Percentiles rank a stretch among this genome's conserved stretches.
Evolutionary conservation across 257 asterid species (phyloP).

Genomic region (Capsicum rhomboideum): DNA sequence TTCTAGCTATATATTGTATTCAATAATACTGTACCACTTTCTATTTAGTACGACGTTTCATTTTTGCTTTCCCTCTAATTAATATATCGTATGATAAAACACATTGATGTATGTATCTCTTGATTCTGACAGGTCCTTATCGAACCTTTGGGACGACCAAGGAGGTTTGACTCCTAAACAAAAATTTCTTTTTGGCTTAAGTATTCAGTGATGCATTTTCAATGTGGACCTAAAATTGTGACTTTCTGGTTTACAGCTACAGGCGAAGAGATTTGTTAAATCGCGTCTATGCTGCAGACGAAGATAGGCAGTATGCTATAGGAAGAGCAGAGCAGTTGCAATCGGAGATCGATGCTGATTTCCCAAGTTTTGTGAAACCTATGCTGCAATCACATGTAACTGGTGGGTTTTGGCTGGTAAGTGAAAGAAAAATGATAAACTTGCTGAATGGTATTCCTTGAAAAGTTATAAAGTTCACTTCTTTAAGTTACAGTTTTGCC

Average conservation of each 20-base stretch:
- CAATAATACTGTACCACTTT: neutral
- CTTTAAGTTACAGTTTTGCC: neutral
- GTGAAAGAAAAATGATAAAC: slow-evolving; percentile 1
- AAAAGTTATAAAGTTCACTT: neutral
- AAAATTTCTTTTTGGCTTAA: neutral
- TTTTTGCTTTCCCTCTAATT: neutral
- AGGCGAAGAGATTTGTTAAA: slow-evolving; percentile 46
- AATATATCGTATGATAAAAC: neutral
- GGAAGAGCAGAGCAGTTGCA: slow-evolving; percentile 46
- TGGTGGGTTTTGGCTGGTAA: slow-evolving; percentile 71
- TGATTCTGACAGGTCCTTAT: slow-evolving; percentile 35
- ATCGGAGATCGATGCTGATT: slow-evolving; percentile 28
- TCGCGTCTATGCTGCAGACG: slow-evolving; percentile 58
- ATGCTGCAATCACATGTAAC: slow-evolving; percentile 70
- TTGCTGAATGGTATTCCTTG: neutral
- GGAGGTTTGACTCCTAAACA: slow-evolving; percentile 17
- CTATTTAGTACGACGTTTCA: neutral
- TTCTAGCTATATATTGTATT: neutral
- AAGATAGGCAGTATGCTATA: slow-evolving; percentile 28
- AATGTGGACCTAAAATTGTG: neutral
- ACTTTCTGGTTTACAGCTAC: slow-evolving; percentile 9
- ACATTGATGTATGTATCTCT: neutral
- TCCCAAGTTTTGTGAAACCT: slow-evolving; percentile 52
- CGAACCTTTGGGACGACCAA: slow-evolving; percentile 47
- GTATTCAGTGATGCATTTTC: slow-evolving; percentile 4